A percentile compares a stretch with the other conserved stretches of the same genome.
phyloP scores from a whole-genome alignment of 192 early-diverging fungal species.

The Thamnidium elegans region DNA sequence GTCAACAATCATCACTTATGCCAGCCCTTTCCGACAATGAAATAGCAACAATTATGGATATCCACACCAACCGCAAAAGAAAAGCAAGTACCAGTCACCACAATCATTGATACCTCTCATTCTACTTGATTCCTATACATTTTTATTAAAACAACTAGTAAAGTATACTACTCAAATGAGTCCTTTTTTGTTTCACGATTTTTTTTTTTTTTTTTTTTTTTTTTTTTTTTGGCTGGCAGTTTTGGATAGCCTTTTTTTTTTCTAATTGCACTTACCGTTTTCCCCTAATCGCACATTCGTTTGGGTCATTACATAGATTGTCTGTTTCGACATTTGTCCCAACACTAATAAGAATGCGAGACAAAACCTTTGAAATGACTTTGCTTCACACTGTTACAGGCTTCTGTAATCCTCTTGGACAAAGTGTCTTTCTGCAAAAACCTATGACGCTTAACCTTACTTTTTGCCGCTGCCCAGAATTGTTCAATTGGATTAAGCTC shows the following conservation, averaged over 20 bases:
- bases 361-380: conserved; percentile 18
- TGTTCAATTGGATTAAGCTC: conserved; percentile 12
- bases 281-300: conserved; percentile 11
- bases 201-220: conserved; percentile 4
- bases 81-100: conserved; percentile 16
- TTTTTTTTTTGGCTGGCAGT: not conserved
- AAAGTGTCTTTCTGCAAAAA: conserved; percentile 19
- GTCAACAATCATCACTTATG: conserved; percentile 21
- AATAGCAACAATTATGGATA: conserved; percentile 24
- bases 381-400: conserved; percentile 15
- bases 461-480: conserved; percentile 21
- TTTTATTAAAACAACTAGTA: conserved; percentile 11
- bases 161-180: not conserved
- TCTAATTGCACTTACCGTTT: conserved; percentile 7
- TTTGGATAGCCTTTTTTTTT: conserved; percentile 5
- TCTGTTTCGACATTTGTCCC: conserved; percentile 13
- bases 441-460: conserved; percentile 18
- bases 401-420: conserved; percentile 16
- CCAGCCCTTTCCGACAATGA: conserved; percentile 22
- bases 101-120: conserved; percentile 18
- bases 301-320: conserved; percentile 16
- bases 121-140: conserved; percentile 17
- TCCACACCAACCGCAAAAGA: conserved; percentile 20
- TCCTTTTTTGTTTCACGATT: not conserved
- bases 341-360: conserved; percentile 15